Base-by-base conservation (phyloP, 1,284 basidiomycete genomes). In the Microbotryomycetes sp. region DNA sequence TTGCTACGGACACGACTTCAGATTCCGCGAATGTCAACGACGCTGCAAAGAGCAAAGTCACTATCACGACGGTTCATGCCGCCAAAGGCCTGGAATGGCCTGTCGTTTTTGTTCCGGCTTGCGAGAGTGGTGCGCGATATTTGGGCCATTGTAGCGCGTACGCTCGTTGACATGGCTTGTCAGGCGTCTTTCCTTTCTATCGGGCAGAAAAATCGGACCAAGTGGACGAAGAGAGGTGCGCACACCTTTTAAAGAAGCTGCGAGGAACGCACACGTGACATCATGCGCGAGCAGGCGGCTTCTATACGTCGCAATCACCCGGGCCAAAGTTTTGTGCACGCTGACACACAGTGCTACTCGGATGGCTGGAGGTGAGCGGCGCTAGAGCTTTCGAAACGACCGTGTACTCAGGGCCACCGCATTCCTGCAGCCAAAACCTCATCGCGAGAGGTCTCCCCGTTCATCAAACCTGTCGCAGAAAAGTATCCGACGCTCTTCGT, bases 51-150 rank as follows among this genome's bases (percentile, higher is more conserved):
- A 52, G 62, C 83, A 89, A 85, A 80, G 91, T 96, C 4, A 90
- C 87, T 0, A 84, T 94, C 48, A 83, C 87, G 0, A 94, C 91
- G 0, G 89, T 89, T 54, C 91, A 96, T 76, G 83, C 89, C 11
- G 89, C 91, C 0, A 96, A 96, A 75, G 91, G 91, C 0, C 79
- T 94, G 5, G 91, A 96, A 74, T 96, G 90, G 89, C 89, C 89
- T 0, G 87, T 89, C 4, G 87, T 90, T 1, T 84, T 90, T 66
- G 77, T 90, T n/a, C 85, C 86, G 46, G 81, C 83, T 23, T 45
- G 23, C 47, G 35, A 49, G 28, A 41, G 23, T 26, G 51, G 15
- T 48, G 26, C 24, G 54, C n/a, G n/a, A n/a, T n/a, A n/a, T n/a
- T n/a, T n/a, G n/a, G n/a, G n/a, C n/a, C n/a, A n/a, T n/a, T 53